Conservation (phyloP, 176 grass and related monocot species). For the Carex pumila region DNA sequence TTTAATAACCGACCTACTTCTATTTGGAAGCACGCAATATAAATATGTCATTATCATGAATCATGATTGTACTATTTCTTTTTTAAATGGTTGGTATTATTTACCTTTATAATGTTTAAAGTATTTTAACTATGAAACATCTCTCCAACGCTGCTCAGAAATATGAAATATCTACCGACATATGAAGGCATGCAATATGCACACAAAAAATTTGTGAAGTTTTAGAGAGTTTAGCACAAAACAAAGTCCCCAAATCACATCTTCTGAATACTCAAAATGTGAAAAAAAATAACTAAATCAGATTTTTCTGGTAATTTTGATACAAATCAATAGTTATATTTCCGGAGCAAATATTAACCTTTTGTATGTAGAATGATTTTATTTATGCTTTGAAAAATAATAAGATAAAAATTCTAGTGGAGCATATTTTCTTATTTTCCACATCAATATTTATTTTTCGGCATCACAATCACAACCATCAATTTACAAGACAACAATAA, state of each 20-base stretch:
- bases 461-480: neutral
- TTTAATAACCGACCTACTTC: neutral
- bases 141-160: neutral
- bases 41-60: neutral
- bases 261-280: neutral
- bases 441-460: neutral
- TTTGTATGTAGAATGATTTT: neutral
- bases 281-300: neutral
- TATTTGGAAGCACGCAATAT: neutral
- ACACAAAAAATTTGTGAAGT: neutral
- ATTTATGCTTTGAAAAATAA: neutral
- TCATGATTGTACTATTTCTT: neutral
- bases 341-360: neutral
- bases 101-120: neutral
- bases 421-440: neutral
- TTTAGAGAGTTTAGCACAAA: neutral
- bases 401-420: neutral
- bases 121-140: neutral
- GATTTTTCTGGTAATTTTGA: neutral
- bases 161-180: neutral
- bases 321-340: neutral
- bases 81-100: neutral
- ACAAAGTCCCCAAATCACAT: neutral
- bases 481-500: too few relatives aligned
- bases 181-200: neutral